Base-by-base conservation (phyloP, 129 eudicot species). In the Scalesia atractyloides region DNA sequence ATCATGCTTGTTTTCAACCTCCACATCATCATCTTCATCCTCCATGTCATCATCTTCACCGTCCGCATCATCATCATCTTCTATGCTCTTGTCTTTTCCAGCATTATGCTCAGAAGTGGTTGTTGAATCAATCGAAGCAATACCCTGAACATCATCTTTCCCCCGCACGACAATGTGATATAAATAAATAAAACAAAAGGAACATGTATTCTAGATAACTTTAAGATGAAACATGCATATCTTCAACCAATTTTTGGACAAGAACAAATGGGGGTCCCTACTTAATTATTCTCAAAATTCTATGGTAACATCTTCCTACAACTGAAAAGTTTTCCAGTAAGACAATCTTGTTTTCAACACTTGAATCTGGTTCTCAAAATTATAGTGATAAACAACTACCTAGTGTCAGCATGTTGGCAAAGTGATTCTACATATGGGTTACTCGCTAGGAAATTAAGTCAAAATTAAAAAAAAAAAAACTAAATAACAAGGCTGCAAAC, bases 161-260 rank as follows among this genome's bases (percentile, higher is more conserved):
- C 57, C 82, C 85, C 67, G 69, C 68, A 61, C 59, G 41, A 30
- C 48, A 66, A 72, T 34, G 51, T 56, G 73, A 68, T 73, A 14
- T 51, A 68, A 43, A 67, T 30, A 64, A 66, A 34, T 72, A 54
- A 44, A 65, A 75, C 5, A 19, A 44, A 22, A 37, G 44, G 50
- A 72, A 72, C n/a, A 18, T 34, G 73, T 24, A 37, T 18, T 8
- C 10, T 46, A 43, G 66, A 43, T 43, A 6, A 24, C 43, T 43
- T 13, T 20, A 20, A 74, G 12, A 41, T 22, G 56, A 39, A 41
- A 13, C 36, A 59, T 46, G 24, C 43, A 57, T 26, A 57, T 57
- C n/a, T 57, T 57, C 15, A 56, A 10, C 17, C 22, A 24, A 58
- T 58, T 58, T 16, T 22, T 58, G 37, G 64, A 58, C 16, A 58